Evolutionary conservation across 108 stramenopile species (phyloP).

Genomic region (Asterionellopsis glacialis): DNA sequence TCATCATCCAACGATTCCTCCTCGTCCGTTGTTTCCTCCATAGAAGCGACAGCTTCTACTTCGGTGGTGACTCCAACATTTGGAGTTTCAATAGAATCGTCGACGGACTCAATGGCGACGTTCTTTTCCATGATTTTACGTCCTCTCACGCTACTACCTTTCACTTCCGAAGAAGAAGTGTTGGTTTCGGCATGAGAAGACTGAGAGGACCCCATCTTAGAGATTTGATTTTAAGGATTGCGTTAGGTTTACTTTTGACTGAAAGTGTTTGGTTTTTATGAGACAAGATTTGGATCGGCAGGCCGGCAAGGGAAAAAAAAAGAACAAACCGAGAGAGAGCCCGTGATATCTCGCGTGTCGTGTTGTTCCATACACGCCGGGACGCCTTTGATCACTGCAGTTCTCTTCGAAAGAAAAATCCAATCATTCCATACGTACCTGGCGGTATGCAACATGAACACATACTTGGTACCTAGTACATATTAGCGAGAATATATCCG

Average conservation of each 20-base stretch:
- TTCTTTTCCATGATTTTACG: slow-evolving; percentile 29
- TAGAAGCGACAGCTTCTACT: slow-evolving; percentile 19
- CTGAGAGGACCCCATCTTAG: slow-evolving; percentile 41
- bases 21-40: slow-evolving; percentile 10
- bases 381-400: too few relatives aligned
- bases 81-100: neutral
- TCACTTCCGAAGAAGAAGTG: slow-evolving; percentile 11
- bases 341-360: too few relatives aligned
- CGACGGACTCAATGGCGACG: slow-evolving; percentile 5
- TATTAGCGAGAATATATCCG: too few relatives aligned
- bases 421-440: too few relatives aligned
- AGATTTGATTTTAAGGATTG: neutral
- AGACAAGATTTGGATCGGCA: too few relatives aligned
- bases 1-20: neutral
- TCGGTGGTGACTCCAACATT: slow-evolving; percentile 5
- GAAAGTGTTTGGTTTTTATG: slow-evolving; percentile 5
- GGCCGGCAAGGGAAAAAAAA: too few relatives aligned
- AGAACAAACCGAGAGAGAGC: too few relatives aligned
- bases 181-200: slow-evolving; percentile 34
- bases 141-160: slow-evolving; percentile 35
- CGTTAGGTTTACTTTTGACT: slow-evolving; percentile 27
- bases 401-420: too few relatives aligned
- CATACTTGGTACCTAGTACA: too few relatives aligned
- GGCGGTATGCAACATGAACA: too few relatives aligned
- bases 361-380: too few relatives aligned